These are phyloP conservation scores for Pseudomonodictys pantanalensis DNA, from an alignment of 495 filamentous ascomycete genomes.

Conservation along the genomic window DNA sequence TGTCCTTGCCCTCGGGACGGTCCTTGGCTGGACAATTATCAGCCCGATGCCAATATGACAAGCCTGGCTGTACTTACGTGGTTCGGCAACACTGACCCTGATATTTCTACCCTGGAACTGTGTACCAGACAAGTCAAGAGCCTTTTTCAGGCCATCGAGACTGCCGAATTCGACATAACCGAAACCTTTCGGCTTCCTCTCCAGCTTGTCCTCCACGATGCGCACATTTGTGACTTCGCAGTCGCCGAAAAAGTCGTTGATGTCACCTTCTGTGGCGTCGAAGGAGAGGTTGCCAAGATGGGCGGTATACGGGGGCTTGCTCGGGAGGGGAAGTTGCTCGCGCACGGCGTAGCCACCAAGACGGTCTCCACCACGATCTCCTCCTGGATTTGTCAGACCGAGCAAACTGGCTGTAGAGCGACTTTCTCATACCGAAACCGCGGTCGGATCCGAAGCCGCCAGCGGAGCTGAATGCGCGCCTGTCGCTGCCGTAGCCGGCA, in stretches of 20 bases:
- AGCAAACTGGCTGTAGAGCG: neutral
- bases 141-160: constrained; percentile 86
- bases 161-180: constrained; percentile 93
- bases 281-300: constrained; percentile 97
- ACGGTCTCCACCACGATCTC: constrained; percentile 10
- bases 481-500: constrained; percentile 46
- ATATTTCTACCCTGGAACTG: constrained; percentile 84
- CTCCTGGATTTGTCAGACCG: neutral
- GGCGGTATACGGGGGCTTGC: constrained; percentile 88
- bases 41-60: constrained; percentile 33
- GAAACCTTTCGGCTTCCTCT: constrained; percentile 91
- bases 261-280: constrained; percentile 75
- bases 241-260: constrained; percentile 77
- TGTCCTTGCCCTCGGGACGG: constrained; percentile 58
- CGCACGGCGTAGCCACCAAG: constrained; percentile 46
- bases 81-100: constrained; percentile 81
- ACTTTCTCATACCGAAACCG: constrained; percentile 38
- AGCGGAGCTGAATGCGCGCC: constrained; percentile 47
- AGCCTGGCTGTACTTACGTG: constrained; percentile 57
- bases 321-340: constrained; percentile 80
- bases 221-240: constrained; percentile 86
- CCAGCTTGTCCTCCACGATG: constrained; percentile 92
- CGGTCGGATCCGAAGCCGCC: constrained; percentile 46
- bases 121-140: constrained; percentile 73
- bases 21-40: constrained; percentile 67